Evolutionary conservation across 2,329 filamentous ascomycete genomes (phyloP).

Genomic region (Scytalidium sp.): DNA sequence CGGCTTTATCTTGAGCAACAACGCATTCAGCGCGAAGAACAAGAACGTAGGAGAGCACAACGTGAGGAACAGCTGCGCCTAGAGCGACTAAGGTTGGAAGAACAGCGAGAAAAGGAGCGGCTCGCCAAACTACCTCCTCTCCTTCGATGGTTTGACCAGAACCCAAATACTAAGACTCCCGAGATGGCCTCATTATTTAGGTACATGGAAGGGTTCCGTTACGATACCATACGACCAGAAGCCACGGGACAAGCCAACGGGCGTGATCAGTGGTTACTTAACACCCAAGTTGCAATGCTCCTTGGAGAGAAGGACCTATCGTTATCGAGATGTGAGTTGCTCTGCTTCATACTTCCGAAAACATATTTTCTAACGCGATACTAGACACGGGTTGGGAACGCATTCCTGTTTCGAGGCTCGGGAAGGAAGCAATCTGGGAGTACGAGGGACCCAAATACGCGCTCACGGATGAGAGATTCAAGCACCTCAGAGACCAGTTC

Average conservation of each 20-base stretch:
- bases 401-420: slow-evolving; percentile 47
- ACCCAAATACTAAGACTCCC: slow-evolving; percentile 47
- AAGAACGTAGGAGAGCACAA: slow-evolving; percentile 25
- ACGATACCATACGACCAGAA: slow-evolving; percentile 57
- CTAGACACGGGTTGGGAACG: slow-evolving; percentile 59
- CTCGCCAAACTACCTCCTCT: slow-evolving; percentile 57
- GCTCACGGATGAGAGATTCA: slow-evolving; percentile 46
- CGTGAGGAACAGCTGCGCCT: slow-evolving; percentile 41
- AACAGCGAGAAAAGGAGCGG: slow-evolving; percentile 53
- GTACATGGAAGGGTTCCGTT: slow-evolving; percentile 57
- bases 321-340: slow-evolving; percentile 54
- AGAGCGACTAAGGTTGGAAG: slow-evolving; percentile 43
- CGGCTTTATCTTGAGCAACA: slow-evolving; percentile 30
- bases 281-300: slow-evolving; percentile 60
- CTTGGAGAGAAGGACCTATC: slow-evolving; percentile 62
- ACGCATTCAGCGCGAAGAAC: slow-evolving; percentile 33
- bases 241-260: slow-evolving; percentile 51
- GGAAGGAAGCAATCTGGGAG: slow-evolving; percentile 59
- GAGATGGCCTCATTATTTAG: slow-evolving; percentile 53
- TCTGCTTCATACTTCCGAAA: slow-evolving; percentile 1
- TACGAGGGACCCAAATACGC: slow-evolving; percentile 56
- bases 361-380: slow-evolving; percentile 11
- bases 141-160: slow-evolving; percentile 57
- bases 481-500: slow-evolving; percentile 51
- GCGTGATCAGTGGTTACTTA: slow-evolving; percentile 65